Conservation (phyloP, 345 rosid genomes). For the Hibiscus mutabilis region DNA sequence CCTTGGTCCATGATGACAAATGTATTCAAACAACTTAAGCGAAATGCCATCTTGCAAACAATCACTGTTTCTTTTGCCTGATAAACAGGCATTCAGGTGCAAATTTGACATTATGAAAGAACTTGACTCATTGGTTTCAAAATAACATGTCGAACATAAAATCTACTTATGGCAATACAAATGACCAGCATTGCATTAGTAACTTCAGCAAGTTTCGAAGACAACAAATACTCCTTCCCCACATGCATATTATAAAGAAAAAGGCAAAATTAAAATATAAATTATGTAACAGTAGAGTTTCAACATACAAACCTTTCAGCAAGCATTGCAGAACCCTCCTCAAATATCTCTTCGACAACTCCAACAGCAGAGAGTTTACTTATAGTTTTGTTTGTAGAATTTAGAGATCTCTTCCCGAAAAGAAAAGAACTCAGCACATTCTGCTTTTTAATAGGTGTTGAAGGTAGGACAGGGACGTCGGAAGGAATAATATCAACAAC, state of each 20-base stretch:
- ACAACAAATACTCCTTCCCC: neutral
- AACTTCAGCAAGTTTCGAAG: neutral
- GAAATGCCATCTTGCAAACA: neutral
- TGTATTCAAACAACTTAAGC: neutral
- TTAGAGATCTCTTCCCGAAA: constrained; percentile 50
- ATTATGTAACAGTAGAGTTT: neutral
- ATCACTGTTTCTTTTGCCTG: neutral
- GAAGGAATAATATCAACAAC: constrained; percentile 97
- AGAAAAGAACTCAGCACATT: constrained; percentile 54
- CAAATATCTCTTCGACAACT: constrained; percentile 94
- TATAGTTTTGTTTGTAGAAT: constrained; percentile 42
- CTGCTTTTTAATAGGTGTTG: constrained; percentile 62
- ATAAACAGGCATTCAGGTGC: neutral
- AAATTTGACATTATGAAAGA: neutral
- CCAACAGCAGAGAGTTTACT: constrained; percentile 92
- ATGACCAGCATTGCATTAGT: neutral
- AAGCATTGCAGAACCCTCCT: constrained; percentile 98
- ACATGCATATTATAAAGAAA: neutral
- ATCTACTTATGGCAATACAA: neutral
- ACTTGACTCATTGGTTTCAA: neutral
- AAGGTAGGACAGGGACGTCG: constrained; percentile 63
- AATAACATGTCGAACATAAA: neutral
- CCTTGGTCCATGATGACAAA: neutral
- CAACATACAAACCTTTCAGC: constrained; percentile 61
- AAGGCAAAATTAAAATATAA: neutral